A percentile compares a stretch with the other conserved stretches of the same genome.
phyloP scores from a whole-genome alignment of 148 eudicot genomes.

The Diospyros lotus region DNA sequence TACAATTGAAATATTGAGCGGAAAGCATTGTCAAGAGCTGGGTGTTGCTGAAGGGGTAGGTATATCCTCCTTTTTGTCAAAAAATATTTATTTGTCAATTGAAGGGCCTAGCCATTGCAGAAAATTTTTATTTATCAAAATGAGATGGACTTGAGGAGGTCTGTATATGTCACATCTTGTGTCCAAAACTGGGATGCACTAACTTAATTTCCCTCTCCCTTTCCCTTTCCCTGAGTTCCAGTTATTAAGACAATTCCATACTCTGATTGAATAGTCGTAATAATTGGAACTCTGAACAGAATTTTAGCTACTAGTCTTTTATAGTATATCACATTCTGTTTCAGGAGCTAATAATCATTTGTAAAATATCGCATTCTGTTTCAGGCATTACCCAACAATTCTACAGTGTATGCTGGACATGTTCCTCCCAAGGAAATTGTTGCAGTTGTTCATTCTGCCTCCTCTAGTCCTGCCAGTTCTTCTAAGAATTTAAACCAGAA shows the following conservation, averaged over 20 bases:
- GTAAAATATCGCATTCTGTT: background rate
- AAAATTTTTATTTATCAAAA: too few species aligned
- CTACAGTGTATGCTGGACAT: constrained; percentile 40
- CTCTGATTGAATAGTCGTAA: too few species aligned
- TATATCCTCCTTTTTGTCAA: background rate
- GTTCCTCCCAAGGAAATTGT: constrained; percentile 46
- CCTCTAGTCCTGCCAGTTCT: constrained; percentile 21
- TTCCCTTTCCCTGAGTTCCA: too few species aligned
- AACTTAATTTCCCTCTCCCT: too few species aligned
- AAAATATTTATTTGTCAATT: too few species aligned
- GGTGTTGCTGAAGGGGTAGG: constrained; percentile 55
- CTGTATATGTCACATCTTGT: too few species aligned
- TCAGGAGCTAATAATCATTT: background rate
- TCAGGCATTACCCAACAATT: constrained; percentile 47
- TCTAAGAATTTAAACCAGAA: constrained; percentile 44
- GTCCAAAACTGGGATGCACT: too few species aligned
- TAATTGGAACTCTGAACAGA: too few species aligned
- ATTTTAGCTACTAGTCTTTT: too few species aligned
- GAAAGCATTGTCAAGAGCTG: constrained; percentile 40
- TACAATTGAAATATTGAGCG: constrained; percentile 42
- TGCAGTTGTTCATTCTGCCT: constrained; percentile 60
- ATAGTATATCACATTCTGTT: background rate
- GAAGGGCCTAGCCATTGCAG: too few species aligned
- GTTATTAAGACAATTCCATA: too few species aligned
- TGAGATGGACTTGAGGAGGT: too few species aligned